phyloP scores from a whole-genome alignment of 768 basidiomycete species.

The Tricholoma bakamatsutake region DNA sequence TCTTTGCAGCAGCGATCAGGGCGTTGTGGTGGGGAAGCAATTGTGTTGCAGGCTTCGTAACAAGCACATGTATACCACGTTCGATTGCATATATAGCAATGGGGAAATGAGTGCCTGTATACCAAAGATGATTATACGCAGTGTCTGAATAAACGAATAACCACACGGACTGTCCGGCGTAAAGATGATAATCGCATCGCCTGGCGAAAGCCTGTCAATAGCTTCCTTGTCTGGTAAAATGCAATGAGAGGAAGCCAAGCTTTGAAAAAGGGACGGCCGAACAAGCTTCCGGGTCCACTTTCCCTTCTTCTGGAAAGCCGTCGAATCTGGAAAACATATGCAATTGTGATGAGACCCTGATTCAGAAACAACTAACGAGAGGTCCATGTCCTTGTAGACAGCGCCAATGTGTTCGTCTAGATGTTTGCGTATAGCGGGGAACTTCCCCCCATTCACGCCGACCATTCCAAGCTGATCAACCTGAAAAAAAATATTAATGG shows the following conservation, averaged over 20 bases:
- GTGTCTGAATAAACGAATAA: not conserved
- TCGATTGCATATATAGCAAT: slow-evolving; percentile 87
- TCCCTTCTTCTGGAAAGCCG: slow-evolving; percentile 67
- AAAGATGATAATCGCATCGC: slow-evolving; percentile 90
- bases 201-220: slow-evolving; percentile 69
- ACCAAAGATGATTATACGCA: not conserved
- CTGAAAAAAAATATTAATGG: slow-evolving; percentile 24
- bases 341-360: not conserved
- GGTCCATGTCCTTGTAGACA: slow-evolving; percentile 85
- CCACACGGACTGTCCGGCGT: slow-evolving; percentile 73
- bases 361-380: slow-evolving; percentile 44
- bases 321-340: slow-evolving; percentile 50
- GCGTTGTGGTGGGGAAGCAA: slow-evolving; percentile 77
- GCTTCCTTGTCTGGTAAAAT: slow-evolving; percentile 66
- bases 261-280: slow-evolving; percentile 21
- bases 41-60: slow-evolving; percentile 92
- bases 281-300: slow-evolving; percentile 80
- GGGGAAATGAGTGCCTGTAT: slow-evolving; percentile 71
- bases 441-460: slow-evolving; percentile 84
- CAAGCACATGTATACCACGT: slow-evolving; percentile 78
- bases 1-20: slow-evolving; percentile 68
- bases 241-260: not conserved
- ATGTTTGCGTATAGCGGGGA: slow-evolving; percentile 79
- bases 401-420: slow-evolving; percentile 75
- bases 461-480: slow-evolving; percentile 80